Evolutionary conservation across 768 basidiomycete species (phyloP).

Genomic region (Leucocoprinus leucothites): DNA sequence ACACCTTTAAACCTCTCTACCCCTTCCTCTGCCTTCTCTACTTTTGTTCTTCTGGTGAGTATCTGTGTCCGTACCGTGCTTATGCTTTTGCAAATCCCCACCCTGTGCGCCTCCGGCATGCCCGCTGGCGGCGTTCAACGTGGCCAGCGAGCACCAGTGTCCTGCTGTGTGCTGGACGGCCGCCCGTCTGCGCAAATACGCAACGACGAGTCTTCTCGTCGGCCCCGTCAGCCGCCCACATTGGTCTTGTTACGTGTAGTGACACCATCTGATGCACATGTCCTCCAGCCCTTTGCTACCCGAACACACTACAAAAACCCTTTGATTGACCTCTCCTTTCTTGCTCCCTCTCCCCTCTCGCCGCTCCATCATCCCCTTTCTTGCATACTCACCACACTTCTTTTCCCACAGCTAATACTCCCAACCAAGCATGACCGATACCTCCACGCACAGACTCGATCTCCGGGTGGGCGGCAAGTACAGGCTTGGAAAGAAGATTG

Average conservation of each 20-base stretch:
- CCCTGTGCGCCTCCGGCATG: background rate
- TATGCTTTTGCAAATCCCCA: background rate
- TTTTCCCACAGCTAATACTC: conserved; percentile 17
- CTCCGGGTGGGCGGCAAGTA: conserved; percentile 93
- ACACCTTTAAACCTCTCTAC: conserved; percentile 23
- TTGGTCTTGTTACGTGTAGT: conserved; percentile 28
- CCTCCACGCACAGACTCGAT: conserved; percentile 69
- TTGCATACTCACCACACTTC: conserved; percentile 9
- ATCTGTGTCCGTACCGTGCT: conserved; percentile 6
- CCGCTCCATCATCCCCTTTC: conserved; percentile 9
- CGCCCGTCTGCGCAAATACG: conserved; percentile 9
- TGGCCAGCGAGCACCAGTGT: background rate
- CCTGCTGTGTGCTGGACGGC: conserved; percentile 16
- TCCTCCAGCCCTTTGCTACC: conserved; percentile 32
- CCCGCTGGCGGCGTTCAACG: background rate
- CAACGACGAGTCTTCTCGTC: conserved; percentile 10
- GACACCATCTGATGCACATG: conserved; percentile 41
- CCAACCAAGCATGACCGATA: conserved; percentile 63
- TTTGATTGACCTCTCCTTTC: conserved; percentile 21
- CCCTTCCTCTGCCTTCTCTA: conserved; percentile 16
- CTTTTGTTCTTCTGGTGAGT: conserved; percentile 19
- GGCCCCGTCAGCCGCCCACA: conserved; percentile 26
- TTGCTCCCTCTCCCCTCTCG: conserved; percentile 15
- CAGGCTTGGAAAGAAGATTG: conserved; percentile 98
- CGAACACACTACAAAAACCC: conserved; percentile 23